Conservation (phyloP, 495 filamentous ascomycete species). For the Aspergillus avenaceus region DNA sequence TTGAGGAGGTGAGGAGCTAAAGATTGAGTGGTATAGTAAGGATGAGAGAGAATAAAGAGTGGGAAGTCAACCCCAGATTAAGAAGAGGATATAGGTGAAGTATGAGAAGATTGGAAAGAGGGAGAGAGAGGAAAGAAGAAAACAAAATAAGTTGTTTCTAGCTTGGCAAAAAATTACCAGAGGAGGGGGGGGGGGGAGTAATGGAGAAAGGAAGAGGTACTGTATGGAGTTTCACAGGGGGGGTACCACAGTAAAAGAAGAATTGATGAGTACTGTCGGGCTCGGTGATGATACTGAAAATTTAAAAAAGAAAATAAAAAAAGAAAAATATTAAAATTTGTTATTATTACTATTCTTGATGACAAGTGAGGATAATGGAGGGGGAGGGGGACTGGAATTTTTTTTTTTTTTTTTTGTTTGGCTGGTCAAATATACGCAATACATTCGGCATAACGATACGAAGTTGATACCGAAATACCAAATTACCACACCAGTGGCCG, state of each 20-base stretch:
- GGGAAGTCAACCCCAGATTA: conserved; percentile 24
- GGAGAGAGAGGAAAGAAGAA: conserved; percentile 6
- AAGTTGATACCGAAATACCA: background rate
- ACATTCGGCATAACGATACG: background rate
- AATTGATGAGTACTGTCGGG: background rate
- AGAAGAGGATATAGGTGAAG: conserved; percentile 32
- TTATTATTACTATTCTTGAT: background rate
- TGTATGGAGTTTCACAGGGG: background rate
- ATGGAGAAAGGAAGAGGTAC: background rate
- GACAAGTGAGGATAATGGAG: conserved; percentile 1
- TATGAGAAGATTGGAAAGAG: conserved; percentile 9
- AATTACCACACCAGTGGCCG: conserved; percentile 1
- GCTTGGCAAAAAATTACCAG: conserved; percentile 1
- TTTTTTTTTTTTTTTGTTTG: conserved; percentile 3
- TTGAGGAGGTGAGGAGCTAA: conserved; percentile 11
- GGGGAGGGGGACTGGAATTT: background rate
- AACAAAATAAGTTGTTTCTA: conserved; percentile 6
- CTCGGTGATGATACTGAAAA: background rate
- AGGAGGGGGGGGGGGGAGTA: conserved; percentile 6
- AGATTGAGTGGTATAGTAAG: conserved; percentile 13
- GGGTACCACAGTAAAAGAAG: background rate
- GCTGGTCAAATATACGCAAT: background rate
- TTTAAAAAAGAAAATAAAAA: too few species aligned
- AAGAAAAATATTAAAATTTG: background rate
- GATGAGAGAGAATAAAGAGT: conserved; percentile 16